A percentile compares a stretch with the other conserved stretches of the same genome.
Conservation (phyloP, 2,329 filamentous ascomycete genomes). For the Graphilbum sp. region DNA sequence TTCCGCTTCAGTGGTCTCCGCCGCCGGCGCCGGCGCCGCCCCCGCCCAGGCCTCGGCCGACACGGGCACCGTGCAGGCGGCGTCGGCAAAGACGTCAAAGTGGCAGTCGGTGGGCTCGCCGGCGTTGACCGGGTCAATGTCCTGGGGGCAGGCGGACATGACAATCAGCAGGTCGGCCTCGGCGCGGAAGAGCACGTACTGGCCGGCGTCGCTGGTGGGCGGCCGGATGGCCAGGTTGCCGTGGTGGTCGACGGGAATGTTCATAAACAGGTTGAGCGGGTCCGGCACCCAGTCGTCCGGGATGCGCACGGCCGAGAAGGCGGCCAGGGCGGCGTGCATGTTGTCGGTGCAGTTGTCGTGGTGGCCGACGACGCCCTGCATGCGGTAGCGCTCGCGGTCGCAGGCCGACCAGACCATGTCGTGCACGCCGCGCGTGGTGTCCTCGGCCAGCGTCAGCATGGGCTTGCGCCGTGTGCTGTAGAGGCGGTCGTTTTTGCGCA, state of each 20-base stretch:
- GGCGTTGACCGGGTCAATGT: conserved; percentile 20
- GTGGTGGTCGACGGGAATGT: conserved; percentile 19
- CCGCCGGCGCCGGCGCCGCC: too few species aligned
- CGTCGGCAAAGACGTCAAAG: conserved; percentile 8
- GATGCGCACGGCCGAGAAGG: conserved; percentile 12
- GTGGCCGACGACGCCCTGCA: conserved; percentile 19
- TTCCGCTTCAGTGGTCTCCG: too few species aligned
- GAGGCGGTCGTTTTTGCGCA: conserved; percentile 16
- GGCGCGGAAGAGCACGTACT: conserved; percentile 18
- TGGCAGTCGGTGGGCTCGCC: conserved; percentile 19
- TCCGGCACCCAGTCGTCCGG: conserved; percentile 19
- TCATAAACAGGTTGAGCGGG: conserved; percentile 28
- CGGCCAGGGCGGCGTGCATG: conserved; percentile 16
- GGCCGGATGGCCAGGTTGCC: conserved; percentile 16
- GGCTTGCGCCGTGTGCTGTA: conserved; percentile 19
- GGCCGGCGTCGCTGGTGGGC: conserved; percentile 18
- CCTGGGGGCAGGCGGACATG: conserved; percentile 25
- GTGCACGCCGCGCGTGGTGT: conserved; percentile 21
- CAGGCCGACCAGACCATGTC: conserved; percentile 24
- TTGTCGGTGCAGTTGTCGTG: conserved; percentile 25
- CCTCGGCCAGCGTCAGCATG: conserved; percentile 19
- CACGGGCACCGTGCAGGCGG: background rate
- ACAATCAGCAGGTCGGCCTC: conserved; percentile 20
- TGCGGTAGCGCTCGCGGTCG: conserved; percentile 20
- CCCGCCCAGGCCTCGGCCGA: too few species aligned